A percentile compares a stretch with the other conserved stretches of the same genome.
Evolutionary conservation across 2,329 filamentous ascomycete genomes (phyloP).

Genomic region (Stemphylium lycopersici): DNA sequence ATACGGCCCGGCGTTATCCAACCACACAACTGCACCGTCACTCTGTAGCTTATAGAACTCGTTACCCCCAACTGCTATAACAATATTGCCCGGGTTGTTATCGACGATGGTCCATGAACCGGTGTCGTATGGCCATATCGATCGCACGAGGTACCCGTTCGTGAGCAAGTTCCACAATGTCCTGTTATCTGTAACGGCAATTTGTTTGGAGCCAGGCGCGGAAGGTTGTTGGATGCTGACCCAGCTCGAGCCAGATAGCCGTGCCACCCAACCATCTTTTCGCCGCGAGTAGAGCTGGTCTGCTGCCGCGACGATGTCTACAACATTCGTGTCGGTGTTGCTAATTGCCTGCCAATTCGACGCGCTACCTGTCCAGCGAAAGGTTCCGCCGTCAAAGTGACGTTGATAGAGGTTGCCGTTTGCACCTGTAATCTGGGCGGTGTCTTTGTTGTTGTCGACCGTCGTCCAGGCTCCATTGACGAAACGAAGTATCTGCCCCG

Average conservation of each 20-base stretch:
- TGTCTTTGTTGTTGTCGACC: slow-evolving; percentile 35
- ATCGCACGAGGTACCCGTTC: slow-evolving; percentile 35
- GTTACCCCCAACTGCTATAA: slow-evolving; percentile 34
- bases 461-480: slow-evolving; percentile 24
- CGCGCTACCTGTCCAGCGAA: slow-evolving; percentile 24
- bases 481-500: slow-evolving; percentile 32
- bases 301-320: slow-evolving; percentile 35
- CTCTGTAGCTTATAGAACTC: slow-evolving; percentile 40
- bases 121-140: slow-evolving; percentile 27
- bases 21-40: slow-evolving; percentile 33
- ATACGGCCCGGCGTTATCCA: slow-evolving; percentile 26
- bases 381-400: slow-evolving; percentile 35
- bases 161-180: slow-evolving; percentile 35
- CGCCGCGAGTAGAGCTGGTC: slow-evolving; percentile 37
- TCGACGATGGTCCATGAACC: slow-evolving; percentile 34
- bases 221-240: slow-evolving; percentile 31
- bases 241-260: slow-evolving; percentile 33
- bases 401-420: slow-evolving; percentile 34
- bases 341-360: slow-evolving; percentile 33
- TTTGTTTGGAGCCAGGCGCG: slow-evolving; percentile 20
- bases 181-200: slow-evolving; percentile 33
- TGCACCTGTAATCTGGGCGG: slow-evolving; percentile 35
- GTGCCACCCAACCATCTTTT: slow-evolving; percentile 38
- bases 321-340: slow-evolving; percentile 25
- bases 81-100: slow-evolving; percentile 26